Percentiles rank a stretch among this genome's conserved stretches.
Evolutionary conservation across 768 basidiomycete species (phyloP).

Genomic region (Calocera cornea): DNA sequence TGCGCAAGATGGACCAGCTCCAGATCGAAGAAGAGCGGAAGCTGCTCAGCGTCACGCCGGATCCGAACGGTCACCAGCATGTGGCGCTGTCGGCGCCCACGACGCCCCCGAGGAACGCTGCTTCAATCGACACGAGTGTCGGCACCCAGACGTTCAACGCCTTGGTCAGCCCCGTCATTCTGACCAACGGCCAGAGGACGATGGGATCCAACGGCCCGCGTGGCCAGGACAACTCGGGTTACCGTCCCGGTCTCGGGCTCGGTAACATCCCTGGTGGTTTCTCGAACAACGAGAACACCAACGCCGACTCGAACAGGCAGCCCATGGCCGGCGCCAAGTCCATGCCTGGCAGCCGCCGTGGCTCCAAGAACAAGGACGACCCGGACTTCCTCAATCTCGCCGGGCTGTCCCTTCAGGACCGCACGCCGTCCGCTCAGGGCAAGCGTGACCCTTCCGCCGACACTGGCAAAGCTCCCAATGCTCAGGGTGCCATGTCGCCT

Average conservation of each 20-base stretch:
- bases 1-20: conserved; percentile 82
- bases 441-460: background rate
- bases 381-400: background rate
- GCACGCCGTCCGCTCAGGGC: background rate
- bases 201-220: background rate
- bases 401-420: background rate
- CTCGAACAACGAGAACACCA: background rate
- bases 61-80: conserved; percentile 43
- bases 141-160: conserved; percentile 31
- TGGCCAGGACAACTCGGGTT: background rate
- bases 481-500: background rate
- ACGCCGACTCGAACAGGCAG: background rate
- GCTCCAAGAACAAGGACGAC: conserved; percentile 34
- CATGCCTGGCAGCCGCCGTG: conserved; percentile 84
- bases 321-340: conserved; percentile 53
- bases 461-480: background rate
- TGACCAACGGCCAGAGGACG: background rate
- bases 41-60: conserved; percentile 60
- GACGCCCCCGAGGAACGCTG: conserved; percentile 68
- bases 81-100: conserved; percentile 81
- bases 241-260: background rate
- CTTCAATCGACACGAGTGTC: conserved; percentile 45
- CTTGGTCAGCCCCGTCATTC: background rate
- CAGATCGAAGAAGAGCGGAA: conserved; percentile 59
- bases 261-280: background rate